These are phyloP conservation scores for Nicotiana sylvestris DNA, from an alignment of 257 asterid species.

Conservation along the genomic window DNA sequence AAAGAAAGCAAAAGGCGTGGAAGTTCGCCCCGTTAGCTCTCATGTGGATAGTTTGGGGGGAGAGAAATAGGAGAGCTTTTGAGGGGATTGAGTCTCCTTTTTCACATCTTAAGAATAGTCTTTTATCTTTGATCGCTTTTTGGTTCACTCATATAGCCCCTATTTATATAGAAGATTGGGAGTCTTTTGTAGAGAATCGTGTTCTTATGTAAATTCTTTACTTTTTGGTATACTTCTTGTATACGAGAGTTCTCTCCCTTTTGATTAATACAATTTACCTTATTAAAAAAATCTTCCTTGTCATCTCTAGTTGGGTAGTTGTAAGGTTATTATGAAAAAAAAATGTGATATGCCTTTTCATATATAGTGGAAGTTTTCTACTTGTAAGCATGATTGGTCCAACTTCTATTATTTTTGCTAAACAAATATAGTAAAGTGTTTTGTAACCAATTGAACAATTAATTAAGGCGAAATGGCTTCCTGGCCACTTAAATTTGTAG, in stretches of 20 bases:
- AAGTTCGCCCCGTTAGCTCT: too few relatives aligned
- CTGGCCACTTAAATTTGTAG: too few relatives aligned
- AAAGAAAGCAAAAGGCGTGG: not conserved
- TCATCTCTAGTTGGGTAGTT: not conserved
- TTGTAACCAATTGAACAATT: not conserved
- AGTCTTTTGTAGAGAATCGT: too few relatives aligned
- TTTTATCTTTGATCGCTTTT: not conserved
- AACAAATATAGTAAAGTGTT: not conserved
- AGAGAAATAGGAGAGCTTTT: too few relatives aligned
- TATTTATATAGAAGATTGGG: too few relatives aligned
- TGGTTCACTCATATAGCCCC: not conserved
- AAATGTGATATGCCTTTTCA: not conserved
- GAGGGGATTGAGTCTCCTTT: too few relatives aligned
- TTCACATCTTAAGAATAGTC: not conserved
- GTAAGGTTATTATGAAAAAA: not conserved
- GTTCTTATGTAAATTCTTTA: too few relatives aligned
- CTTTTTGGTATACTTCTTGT: too few relatives aligned
- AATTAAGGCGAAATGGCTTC: not conserved
- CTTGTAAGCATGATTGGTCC: not conserved
- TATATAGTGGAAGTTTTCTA: not conserved
- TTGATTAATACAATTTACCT: too few relatives aligned
- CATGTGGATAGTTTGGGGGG: too few relatives aligned
- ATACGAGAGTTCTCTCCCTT: too few relatives aligned
- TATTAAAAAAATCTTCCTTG: too few relatives aligned
- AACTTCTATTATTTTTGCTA: not conserved